Conservation (phyloP, 345 rosid species). For the Lepidium africanum region DNA sequence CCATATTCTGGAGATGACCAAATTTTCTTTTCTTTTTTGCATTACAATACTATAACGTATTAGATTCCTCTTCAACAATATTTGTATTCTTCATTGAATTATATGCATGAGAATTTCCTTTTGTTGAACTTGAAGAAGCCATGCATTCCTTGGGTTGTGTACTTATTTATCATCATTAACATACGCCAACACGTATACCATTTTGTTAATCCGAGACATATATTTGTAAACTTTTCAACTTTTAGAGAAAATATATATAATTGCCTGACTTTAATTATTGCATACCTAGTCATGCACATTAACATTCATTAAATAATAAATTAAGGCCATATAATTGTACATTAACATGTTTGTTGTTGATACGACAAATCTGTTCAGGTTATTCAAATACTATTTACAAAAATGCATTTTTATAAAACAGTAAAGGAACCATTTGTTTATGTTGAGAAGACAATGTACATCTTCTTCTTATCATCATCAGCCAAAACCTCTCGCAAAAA, state of each 20-base stretch:
- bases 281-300: constrained; percentile 26
- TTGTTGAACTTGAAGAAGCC: too few species aligned
- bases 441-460: not conserved
- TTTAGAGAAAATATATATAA: not conserved
- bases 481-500: not conserved
- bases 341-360: constrained; percentile 17
- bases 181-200: not conserved
- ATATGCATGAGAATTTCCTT: too few species aligned
- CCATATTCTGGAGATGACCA: too few species aligned
- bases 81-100: too few species aligned
- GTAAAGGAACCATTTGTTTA: too few species aligned
- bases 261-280: constrained; percentile 2
- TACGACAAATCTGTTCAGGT: constrained; percentile 6
- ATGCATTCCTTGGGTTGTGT: too few species aligned
- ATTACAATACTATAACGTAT: too few species aligned
- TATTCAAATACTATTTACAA: not conserved
- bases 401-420: not conserved
- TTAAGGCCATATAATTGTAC: constrained; percentile 11
- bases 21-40: too few species aligned
- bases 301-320: constrained; percentile 4
- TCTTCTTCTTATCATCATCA: not conserved
- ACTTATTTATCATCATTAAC: too few species aligned
- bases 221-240: not conserved
- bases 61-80: too few species aligned
- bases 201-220: not conserved